These are phyloP conservation scores for Fraxinus xanthoxyloides DNA, from an alignment of 305 asterid genomes.

Conservation along the genomic window DNA sequence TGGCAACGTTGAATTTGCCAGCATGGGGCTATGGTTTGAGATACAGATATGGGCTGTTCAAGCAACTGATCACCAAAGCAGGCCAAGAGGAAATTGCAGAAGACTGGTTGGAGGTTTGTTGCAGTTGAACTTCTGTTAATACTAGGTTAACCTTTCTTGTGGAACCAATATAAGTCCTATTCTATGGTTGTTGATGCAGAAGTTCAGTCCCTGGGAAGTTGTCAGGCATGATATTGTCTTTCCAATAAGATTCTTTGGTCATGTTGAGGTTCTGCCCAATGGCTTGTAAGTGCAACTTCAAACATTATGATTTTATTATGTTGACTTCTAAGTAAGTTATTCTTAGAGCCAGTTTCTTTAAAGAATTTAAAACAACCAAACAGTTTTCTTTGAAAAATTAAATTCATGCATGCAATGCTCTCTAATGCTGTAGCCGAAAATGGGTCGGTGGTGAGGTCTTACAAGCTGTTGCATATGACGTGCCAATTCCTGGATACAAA, in stretches of 20 bases:
- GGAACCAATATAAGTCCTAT: conserved; percentile 13
- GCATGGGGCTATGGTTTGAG: conserved; percentile 99
- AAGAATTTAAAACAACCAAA: not conserved
- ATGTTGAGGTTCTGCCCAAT: conserved; percentile 74
- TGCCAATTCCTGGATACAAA: conserved; percentile 98
- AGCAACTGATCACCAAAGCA: conserved; percentile 75
- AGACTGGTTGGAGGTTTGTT: conserved; percentile 95
- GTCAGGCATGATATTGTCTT: conserved; percentile 88
- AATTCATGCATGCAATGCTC: conserved; percentile 21
- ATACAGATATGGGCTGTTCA: conserved; percentile 91
- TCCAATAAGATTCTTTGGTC: conserved; percentile 91
- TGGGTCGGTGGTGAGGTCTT: conserved; percentile 97
- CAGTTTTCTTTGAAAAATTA: conserved; percentile 18
- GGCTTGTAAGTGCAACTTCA: conserved; percentile 78
- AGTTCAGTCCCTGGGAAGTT: conserved; percentile 98
- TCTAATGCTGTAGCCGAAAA: conserved; percentile 56
- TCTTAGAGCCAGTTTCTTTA: not conserved
- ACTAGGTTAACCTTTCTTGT: conserved; percentile 19
- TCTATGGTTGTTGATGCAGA: conserved; percentile 51
- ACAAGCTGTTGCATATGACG: conserved; percentile 97
- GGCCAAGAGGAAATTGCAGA: conserved; percentile 96
- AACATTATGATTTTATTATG: conserved; percentile 23
- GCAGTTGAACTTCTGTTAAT: conserved; percentile 20
- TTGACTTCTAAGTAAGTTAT: not conserved
- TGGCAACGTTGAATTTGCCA: conserved; percentile 97